Evolutionary conservation across 2,329 filamentous ascomycete species (phyloP).

Genomic region (Rachicladosporium sp.): DNA sequence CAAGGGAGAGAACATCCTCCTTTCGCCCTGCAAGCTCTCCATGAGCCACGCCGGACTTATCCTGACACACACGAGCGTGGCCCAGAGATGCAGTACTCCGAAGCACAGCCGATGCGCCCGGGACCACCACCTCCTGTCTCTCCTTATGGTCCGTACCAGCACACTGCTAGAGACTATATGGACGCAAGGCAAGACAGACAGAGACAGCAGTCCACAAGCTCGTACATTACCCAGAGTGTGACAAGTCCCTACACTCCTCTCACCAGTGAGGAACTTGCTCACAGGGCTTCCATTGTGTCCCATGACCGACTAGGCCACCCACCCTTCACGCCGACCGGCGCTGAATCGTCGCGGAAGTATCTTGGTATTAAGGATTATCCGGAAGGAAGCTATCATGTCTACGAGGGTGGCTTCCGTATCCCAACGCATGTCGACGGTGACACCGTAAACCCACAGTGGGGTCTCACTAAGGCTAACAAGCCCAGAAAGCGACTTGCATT

Average conservation of each 20-base stretch:
- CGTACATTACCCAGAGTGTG: constrained; percentile 13
- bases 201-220: constrained; percentile 12
- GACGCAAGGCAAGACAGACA: constrained; percentile 11
- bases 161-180: constrained; percentile 12
- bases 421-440: constrained; percentile 59
- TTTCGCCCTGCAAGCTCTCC: constrained; percentile 9
- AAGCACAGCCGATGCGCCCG: constrained; percentile 16
- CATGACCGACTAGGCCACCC: constrained; percentile 10
- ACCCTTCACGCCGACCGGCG: constrained; percentile 9
- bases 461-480: constrained; percentile 86
- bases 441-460: constrained; percentile 81
- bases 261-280: constrained; percentile 11
- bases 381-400: constrained; percentile 20
- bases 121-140: constrained; percentile 7
- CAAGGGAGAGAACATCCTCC: constrained; percentile 14
- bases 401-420: constrained; percentile 21
- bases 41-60: constrained; percentile 9
- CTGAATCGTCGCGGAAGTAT: constrained; percentile 20
- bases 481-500: constrained; percentile 82
- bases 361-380: constrained; percentile 18
- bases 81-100: constrained; percentile 17
- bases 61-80: constrained; percentile 9
- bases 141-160: constrained; percentile 13
- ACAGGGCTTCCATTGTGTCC: constrained; percentile 9
- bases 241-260: constrained; percentile 15